A percentile compares a stretch with the other conserved stretches of the same genome.
Evolutionary conservation across 78 protist species (phyloP).

Genomic region (Trichosphaerium sp.): DNA sequence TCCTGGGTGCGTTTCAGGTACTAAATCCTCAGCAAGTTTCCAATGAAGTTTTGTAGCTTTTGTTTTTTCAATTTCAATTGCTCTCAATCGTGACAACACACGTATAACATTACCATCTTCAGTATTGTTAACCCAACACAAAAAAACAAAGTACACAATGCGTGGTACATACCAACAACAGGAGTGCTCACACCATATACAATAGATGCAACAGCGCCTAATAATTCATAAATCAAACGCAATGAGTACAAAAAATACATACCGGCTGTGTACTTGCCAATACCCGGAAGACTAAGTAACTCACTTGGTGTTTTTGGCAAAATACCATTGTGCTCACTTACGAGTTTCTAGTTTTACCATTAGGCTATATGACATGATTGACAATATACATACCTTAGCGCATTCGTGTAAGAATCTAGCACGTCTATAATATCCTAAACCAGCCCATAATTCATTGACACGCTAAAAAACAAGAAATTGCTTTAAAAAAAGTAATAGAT

Average conservation of each 20-base stretch:
- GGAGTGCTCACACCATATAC: slow-evolving; percentile 11
- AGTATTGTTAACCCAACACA: no score
- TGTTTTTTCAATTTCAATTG: slow-evolving; percentile 19
- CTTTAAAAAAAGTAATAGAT: neutral
- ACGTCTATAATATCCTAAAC: slow-evolving; percentile 77
- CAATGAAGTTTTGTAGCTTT: slow-evolving; percentile 13
- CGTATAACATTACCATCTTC: slow-evolving; percentile 78
- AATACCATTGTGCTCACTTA: neutral
- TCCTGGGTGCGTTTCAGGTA: slow-evolving; percentile 35
- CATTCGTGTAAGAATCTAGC: slow-evolving; percentile 57
- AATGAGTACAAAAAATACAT: neutral
- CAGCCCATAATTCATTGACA: slow-evolving; percentile 60
- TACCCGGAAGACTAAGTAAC: slow-evolving; percentile 26
- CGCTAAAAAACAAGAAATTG: neutral
- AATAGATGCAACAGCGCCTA: slow-evolving; percentile 50
- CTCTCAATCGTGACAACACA: slow-evolving; percentile 56
- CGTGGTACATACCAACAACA: slow-evolving; percentile 10
- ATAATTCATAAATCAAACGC: no score
- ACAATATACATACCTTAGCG: no score
- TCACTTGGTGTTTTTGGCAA: slow-evolving; percentile 7
- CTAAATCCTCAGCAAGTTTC: slow-evolving; percentile 25
- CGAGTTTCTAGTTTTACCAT: no score
- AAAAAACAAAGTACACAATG: no score
- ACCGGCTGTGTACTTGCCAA: slow-evolving; percentile 76
- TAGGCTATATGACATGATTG: no score